A percentile compares a stretch with the other conserved stretches of the same genome.
Evolutionary conservation across 2,329 filamentous ascomycete genomes (phyloP).

Genomic region (Fusarium dlaminii): DNA sequence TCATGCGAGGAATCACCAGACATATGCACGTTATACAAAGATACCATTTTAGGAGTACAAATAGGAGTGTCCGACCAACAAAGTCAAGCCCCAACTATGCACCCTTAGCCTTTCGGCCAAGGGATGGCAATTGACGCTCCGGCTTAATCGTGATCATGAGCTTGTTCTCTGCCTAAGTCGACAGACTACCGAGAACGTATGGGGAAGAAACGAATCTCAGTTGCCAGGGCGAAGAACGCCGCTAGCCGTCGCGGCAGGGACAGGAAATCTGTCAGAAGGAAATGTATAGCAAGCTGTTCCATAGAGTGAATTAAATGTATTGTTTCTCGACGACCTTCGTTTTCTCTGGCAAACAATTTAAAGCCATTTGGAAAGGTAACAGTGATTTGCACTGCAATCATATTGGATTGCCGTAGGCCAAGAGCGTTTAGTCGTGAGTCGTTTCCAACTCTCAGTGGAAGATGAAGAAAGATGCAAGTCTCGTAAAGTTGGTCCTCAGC

Average conservation of each 20-base stretch:
- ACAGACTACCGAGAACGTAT: slow-evolving; percentile 86
- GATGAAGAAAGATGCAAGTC: slow-evolving; percentile 19
- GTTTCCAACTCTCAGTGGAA: slow-evolving; percentile 5
- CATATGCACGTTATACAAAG: slow-evolving; percentile 6
- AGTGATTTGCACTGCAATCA: not conserved
- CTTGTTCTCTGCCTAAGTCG: slow-evolving; percentile 78
- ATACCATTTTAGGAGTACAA: slow-evolving; percentile 14
- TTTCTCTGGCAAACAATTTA: not conserved
- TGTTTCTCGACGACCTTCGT: not conserved
- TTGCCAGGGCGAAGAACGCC: slow-evolving; percentile 62
- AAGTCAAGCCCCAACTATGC: slow-evolving; percentile 97
- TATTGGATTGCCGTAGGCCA: not conserved
- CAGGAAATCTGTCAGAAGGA: slow-evolving; percentile 13
- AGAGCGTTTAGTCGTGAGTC: not conserved
- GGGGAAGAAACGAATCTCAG: slow-evolving; percentile 65
- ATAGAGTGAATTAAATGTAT: slow-evolving; percentile 8
- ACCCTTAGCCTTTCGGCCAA: slow-evolving; percentile 79
- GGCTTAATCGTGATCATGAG: slow-evolving; percentile 94
- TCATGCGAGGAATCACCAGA: slow-evolving; percentile 8
- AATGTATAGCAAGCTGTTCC: slow-evolving; percentile 21
- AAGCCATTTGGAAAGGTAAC: not conserved
- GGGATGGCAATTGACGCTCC: slow-evolving; percentile 91
- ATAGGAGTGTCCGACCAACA: slow-evolving; percentile 77
- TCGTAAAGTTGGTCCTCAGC: not conserved
- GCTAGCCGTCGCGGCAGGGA: slow-evolving; percentile 64